Evolutionary conservation across 2,329 filamentous ascomycete genomes (phyloP), one percentile per base, ranked within the genome.

Genomic region (Exophiala lecanii-corni): DNA sequence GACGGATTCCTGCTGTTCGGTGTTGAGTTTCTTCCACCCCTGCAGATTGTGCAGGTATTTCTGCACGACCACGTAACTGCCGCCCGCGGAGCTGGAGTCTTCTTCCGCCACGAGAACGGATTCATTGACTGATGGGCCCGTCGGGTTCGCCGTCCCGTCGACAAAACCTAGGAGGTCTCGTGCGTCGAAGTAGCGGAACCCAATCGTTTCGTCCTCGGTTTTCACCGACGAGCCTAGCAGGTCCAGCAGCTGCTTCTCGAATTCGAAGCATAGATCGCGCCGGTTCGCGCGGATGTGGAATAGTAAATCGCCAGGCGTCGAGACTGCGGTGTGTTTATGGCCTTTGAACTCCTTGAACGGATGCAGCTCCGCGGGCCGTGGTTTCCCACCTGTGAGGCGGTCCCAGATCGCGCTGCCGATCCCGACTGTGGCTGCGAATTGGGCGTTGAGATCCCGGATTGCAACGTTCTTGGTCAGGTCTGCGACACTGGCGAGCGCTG

Each of bases 91-190:
- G 17, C 21, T 31, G 1, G 56, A 55, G n/a, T 73, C 68, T 32
- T 70, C 59, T 30, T 62, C 61, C 1, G 63, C 55, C 7, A 78
- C 57, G 1, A 78, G 57, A 2, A 73, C 64, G 0, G 74, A 60
- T 1, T 61, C 60, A 0, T 61, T 54, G 0, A 76, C 64, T 1
- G 61, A 67, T 0, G 62, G 54, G 0, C 74, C 75, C 1, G 72
- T 65, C 0, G 76, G 76, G 49, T 80, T 80, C 2, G 76, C 76
- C 0, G 76, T 80, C 12, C 76, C 76, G 44, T 80, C 76, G 2
- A 80, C 74, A 39, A 80, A 80, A 1, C 76, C 76, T 0, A 80
- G 66, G 0, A 79, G 67, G 47, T 79, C 76, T 1, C 76, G 72
- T 0, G 72, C 67, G 48, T 80, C 76, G 45, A 79, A 79, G 57